Evolutionary conservation across 83 land plant species (phyloP).

Genomic region (Picea engelmannii): DNA sequence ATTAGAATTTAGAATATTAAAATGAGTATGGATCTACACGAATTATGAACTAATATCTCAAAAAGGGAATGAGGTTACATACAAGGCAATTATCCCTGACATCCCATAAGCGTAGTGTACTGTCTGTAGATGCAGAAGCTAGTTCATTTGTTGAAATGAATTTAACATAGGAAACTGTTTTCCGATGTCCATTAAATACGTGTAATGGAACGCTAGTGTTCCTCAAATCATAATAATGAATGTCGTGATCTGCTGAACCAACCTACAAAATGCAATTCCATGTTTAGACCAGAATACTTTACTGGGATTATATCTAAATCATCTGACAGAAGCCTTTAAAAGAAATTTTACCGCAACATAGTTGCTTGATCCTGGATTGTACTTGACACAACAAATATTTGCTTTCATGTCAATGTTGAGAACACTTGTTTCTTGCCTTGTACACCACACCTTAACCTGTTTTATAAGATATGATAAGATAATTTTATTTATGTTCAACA

Average conservation of each 20-base stretch:
- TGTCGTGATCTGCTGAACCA: constrained; percentile 98
- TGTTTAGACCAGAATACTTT: not conserved
- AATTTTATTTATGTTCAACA: not conserved
- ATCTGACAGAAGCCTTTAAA: not conserved
- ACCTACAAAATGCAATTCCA: constrained; percentile 55
- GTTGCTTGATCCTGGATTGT: constrained; percentile 95
- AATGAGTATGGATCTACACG: not conserved
- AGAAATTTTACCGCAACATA: constrained; percentile 73
- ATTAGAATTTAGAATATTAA: not conserved
- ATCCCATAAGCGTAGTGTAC: constrained; percentile 96
- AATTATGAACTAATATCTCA: not conserved
- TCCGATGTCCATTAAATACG: constrained; percentile 87
- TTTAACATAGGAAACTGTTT: constrained; percentile 98
- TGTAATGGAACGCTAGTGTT: constrained; percentile 76
- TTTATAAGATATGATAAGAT: not conserved
- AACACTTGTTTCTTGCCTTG: constrained; percentile 91
- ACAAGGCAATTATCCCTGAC: constrained; percentile 82
- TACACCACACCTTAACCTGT: constrained; percentile 99
- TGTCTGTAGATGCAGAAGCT: constrained; percentile 98
- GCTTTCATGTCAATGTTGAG: constrained; percentile 99
- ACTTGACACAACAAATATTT: constrained; percentile 98
- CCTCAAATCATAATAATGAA: constrained; percentile 96
- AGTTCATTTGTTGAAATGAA: constrained; percentile 89
- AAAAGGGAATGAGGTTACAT: constrained; percentile 21
- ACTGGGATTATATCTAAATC: constrained; percentile 7